Evolutionary conservation across 192 early-diverging fungal species (phyloP), one percentile per base, ranked within the genome.

Genomic region (Umbelopsis ramanniana): DNA sequence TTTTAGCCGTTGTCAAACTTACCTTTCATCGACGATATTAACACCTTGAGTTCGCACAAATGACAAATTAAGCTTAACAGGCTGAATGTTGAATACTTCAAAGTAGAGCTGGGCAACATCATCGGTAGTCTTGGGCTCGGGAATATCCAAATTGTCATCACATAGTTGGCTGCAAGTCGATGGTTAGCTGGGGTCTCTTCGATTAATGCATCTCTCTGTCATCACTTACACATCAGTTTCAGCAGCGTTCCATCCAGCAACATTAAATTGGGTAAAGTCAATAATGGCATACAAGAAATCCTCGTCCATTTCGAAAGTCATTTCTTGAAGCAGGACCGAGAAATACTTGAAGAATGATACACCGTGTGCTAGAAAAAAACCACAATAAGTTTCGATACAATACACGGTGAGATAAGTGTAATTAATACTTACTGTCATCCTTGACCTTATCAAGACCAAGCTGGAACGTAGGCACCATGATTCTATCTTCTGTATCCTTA

Each of bases 271-370:
- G 10, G 89, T 79, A 77, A 98, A 97, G 52, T 97, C 94, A 43
- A 97, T 75, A 22, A 97, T 79, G 1, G 91, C 89, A 70, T 89
- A 89, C 60, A 97, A 79, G 78, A 99, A 95, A 67, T 95, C 94
- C 78, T 97, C 96, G 72, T 98, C 96, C 66, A 97, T 86, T 63
- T 97, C 95, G 23, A 99, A 79, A 6, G 93, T 97, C 76, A 99
- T 80, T 76, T 98, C 96, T 82, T 99, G 98, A 8, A 96, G 71
- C 9, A 98, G 73, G 7, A 96, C 88, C 2, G 94, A 95, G 60
- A 96, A 97, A 79, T 95, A 97, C 70, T 98, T 93, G 77, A 95
- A 90, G 85, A 96, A 99, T 40, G 94, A 89, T 17, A 99, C 94
- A 48, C 98, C 98, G 69, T 95, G 96, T 9, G 95, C 89, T 91